A percentile compares a stretch with the other conserved stretches of the same genome.
Evolutionary conservation across 2,329 filamentous ascomycete species (phyloP).

Genomic region (Xenoacremonium recifei): DNA sequence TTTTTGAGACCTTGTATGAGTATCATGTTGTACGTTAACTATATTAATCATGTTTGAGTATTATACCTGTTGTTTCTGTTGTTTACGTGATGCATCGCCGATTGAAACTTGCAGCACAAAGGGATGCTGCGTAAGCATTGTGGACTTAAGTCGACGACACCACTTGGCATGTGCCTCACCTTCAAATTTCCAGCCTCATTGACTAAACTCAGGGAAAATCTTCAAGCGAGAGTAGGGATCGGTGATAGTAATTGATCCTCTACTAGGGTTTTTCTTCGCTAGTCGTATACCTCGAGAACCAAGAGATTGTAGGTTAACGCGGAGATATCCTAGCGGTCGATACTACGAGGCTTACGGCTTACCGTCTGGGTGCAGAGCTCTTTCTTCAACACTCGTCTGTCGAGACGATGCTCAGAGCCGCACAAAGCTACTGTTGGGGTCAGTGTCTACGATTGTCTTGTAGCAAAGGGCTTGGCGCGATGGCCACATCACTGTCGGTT

Average conservation of each 20-base stretch:
- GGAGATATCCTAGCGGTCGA: conserved; percentile 81
- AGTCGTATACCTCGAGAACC: conserved; percentile 92
- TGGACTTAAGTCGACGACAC: too few relatives aligned
- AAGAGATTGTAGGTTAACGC: conserved; percentile 68
- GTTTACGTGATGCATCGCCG: too few relatives aligned
- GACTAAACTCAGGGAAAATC: conserved; percentile 65
- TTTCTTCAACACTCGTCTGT: too few relatives aligned
- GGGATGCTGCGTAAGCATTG: too few relatives aligned
- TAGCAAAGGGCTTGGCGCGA: conserved; percentile 13
- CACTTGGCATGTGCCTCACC: conserved; percentile 72
- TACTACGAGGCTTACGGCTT: conserved; percentile 12
- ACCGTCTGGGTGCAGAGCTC: background rate
- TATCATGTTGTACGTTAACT: background rate
- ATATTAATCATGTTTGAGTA: too few relatives aligned
- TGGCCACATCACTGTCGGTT: conserved; percentile 5
- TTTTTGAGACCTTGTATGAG: too few relatives aligned
- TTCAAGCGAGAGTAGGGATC: conserved; percentile 70
- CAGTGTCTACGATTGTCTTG: conserved; percentile 14
- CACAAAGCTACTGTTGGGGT: too few relatives aligned
- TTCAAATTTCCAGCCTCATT: conserved; percentile 79
- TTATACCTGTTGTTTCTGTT: too few relatives aligned
- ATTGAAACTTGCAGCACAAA: too few relatives aligned
- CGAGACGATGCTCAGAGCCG: too few relatives aligned
- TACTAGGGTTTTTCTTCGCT: conserved; percentile 71
- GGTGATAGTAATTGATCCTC: conserved; percentile 45